phyloP scores from a whole-genome alignment of 495 filamentous ascomycete species.

The Podospora comata region DNA sequence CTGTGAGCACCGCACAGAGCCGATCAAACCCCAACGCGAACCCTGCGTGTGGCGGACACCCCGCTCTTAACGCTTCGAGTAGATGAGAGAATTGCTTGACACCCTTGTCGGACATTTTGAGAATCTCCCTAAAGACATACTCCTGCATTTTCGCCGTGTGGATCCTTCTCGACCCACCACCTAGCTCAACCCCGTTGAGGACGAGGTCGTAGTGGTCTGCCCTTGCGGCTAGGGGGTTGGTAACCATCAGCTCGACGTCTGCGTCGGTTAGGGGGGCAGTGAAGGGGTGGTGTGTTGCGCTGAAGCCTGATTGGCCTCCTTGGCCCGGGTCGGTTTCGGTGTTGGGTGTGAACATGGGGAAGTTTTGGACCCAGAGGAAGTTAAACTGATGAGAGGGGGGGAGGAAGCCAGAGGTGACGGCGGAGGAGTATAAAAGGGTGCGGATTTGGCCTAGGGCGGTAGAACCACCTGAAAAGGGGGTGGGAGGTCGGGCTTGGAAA shows the following conservation, averaged over 20 bases:
- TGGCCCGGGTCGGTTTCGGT: slow-evolving; percentile 70
- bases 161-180: slow-evolving; percentile 89
- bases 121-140: slow-evolving; percentile 77
- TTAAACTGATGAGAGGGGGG: slow-evolving; percentile 48
- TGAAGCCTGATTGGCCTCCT: slow-evolving; percentile 72
- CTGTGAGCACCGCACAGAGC: slow-evolving; percentile 74
- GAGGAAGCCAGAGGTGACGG: slow-evolving; percentile 57
- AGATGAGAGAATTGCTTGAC: slow-evolving; percentile 79
- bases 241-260: slow-evolving; percentile 72
- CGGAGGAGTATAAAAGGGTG: slow-evolving; percentile 63
- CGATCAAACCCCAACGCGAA: slow-evolving; percentile 92
- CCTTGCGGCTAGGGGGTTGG: slow-evolving; percentile 64
- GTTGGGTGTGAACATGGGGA: slow-evolving; percentile 82
- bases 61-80: slow-evolving; percentile 73
- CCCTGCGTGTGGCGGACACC: slow-evolving; percentile 96
- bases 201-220: slow-evolving; percentile 94
- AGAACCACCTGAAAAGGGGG: slow-evolving; percentile 61
- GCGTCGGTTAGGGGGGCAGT: slow-evolving; percentile 72
- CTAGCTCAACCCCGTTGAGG: slow-evolving; percentile 91
- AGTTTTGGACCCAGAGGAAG: slow-evolving; percentile 82
- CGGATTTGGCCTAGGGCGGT: slow-evolving; percentile 79
- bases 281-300: slow-evolving; percentile 93
- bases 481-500: slow-evolving; percentile 66
- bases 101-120: slow-evolving; percentile 60
- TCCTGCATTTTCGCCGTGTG: slow-evolving; percentile 82